Percentiles rank a stretch among this genome's conserved stretches.
These are phyloP conservation scores for Parasarocladium wereldwijsianum DNA, from an alignment of 2,329 filamentous ascomycete genomes.

Conservation along the genomic window DNA sequence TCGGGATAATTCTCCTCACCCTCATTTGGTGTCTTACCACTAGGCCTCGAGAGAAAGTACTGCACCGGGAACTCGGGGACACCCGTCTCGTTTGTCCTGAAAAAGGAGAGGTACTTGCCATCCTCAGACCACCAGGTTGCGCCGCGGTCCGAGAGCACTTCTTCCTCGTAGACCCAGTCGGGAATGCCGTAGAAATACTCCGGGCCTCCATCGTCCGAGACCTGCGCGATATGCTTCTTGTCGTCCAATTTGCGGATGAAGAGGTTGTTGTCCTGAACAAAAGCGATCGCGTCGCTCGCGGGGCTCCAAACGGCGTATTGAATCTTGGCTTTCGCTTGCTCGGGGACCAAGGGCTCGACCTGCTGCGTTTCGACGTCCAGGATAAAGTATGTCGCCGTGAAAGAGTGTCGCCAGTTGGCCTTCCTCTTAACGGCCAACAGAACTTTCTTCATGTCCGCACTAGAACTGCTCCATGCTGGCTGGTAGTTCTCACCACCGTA, in stretches of 20 bases:
- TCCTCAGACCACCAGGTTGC: slow-evolving; percentile 94
- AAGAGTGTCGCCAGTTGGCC: slow-evolving; percentile 83
- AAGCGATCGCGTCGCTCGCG: slow-evolving; percentile 73
- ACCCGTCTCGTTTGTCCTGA: slow-evolving; percentile 83
- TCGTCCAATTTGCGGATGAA: slow-evolving; percentile 55
- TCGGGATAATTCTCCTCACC: slow-evolving; percentile 87
- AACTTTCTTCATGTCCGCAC: slow-evolving; percentile 72
- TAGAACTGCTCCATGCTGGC: slow-evolving; percentile 57
- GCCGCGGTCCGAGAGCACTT: slow-evolving; percentile 53
- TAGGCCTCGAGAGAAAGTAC: slow-evolving; percentile 82
- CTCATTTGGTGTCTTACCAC: slow-evolving; percentile 46
- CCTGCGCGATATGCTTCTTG: slow-evolving; percentile 36
- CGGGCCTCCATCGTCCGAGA: slow-evolving; percentile 75
- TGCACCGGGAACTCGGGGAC: slow-evolving; percentile 89
- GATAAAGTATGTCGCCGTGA: slow-evolving; percentile 75
- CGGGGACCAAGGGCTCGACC: slow-evolving; percentile 63
- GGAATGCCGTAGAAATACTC: slow-evolving; percentile 92
- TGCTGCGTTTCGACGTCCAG: slow-evolving; percentile 74
- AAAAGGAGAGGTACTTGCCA: slow-evolving; percentile 77
- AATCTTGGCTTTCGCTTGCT: slow-evolving; percentile 46
- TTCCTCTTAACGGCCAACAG: slow-evolving; percentile 59
- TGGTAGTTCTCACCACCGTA: slow-evolving; percentile 39
- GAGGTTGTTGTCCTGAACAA: slow-evolving; percentile 73
- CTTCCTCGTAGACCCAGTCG: slow-evolving; percentile 86
- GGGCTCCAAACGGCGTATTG: slow-evolving; percentile 89